A percentile compares a stretch with the other conserved stretches of the same genome.
These are phyloP conservation scores for Ascochyta fabae DNA, from an alignment of 2,329 filamentous ascomycete genomes.

Conservation along the genomic window DNA sequence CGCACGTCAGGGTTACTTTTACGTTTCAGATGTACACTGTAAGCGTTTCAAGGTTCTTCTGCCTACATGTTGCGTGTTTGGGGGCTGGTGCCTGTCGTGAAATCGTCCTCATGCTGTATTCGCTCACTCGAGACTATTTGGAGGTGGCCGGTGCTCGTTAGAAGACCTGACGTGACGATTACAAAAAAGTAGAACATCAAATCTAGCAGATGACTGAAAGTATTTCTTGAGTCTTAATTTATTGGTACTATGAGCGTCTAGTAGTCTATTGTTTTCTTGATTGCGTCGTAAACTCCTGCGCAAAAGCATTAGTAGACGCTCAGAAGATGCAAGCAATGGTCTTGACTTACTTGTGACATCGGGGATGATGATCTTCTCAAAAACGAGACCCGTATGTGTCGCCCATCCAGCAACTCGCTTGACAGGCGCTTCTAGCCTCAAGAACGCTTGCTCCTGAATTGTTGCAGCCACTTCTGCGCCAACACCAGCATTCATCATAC, in stretches of 20 bases:
- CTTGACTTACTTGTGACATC: slow-evolving; percentile 80
- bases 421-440: slow-evolving; percentile 84
- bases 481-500: slow-evolving; percentile 87
- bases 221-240: too few relatives aligned
- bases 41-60: not conserved
- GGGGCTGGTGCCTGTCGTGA: too few relatives aligned
- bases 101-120: too few relatives aligned
- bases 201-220: too few relatives aligned
- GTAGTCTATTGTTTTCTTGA: slow-evolving; percentile 56
- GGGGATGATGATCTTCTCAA: slow-evolving; percentile 74
- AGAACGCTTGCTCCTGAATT: slow-evolving; percentile 86
- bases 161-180: too few relatives aligned
- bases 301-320: slow-evolving; percentile 2
- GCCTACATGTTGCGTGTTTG: too few relatives aligned
- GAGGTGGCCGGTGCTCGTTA: too few relatives aligned
- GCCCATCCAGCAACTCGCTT: slow-evolving; percentile 88
- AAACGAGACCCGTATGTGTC: slow-evolving; percentile 79
- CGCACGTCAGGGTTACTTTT: not conserved
- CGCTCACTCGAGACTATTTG: too few relatives aligned
- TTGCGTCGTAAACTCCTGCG: slow-evolving; percentile 57
- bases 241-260: slow-evolving; percentile 22
- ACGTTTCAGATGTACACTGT: not conserved
- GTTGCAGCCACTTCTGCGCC: slow-evolving; percentile 89
- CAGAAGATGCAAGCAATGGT: not conserved
- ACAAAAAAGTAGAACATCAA: too few relatives aligned